A percentile compares a stretch with the other conserved stretches of the same genome.
phyloP scores from a whole-genome alignment of 345 rosid genomes.

The Salix purpurea region DNA sequence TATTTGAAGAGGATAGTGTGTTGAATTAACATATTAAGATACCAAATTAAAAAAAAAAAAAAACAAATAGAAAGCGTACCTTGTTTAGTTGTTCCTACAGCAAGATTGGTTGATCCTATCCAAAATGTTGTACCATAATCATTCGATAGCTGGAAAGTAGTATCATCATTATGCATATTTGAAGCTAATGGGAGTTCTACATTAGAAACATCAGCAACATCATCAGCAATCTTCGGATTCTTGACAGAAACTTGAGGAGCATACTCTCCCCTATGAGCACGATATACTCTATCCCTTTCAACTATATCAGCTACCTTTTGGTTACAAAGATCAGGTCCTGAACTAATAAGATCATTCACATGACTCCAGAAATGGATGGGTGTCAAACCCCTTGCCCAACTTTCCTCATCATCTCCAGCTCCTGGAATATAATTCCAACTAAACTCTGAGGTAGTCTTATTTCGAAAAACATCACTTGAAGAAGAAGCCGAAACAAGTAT shows the following conservation, averaged over 20 bases:
- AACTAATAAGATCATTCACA: conserved; percentile 58
- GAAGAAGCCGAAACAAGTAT: conserved; percentile 80
- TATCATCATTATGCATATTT: conserved; percentile 18
- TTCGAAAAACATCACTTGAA: conserved; percentile 38
- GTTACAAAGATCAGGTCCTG: conserved; percentile 73
- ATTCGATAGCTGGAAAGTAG: conserved; percentile 20
- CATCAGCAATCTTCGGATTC: conserved; percentile 23
- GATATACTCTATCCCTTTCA: conserved; percentile 74
- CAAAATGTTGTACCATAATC: conserved; percentile 42
- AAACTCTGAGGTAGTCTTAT: conserved; percentile 55
- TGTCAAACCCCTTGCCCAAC: conserved; percentile 90
- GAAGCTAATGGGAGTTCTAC: conserved; percentile 16
- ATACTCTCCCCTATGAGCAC: conserved; percentile 63
- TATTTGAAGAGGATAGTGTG: too few relatives aligned
- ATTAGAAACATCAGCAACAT: conserved; percentile 8
- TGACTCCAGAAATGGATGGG: conserved; percentile 77
- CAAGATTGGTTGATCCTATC: conserved; percentile 72
- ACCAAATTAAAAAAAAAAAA: too few relatives aligned
- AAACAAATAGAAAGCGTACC: conserved; percentile 31
- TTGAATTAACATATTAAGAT: too few relatives aligned
- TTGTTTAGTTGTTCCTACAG: conserved; percentile 46
- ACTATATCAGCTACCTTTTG: conserved; percentile 85
- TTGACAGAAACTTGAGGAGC: conserved; percentile 63
- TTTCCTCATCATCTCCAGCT: conserved; percentile 98
- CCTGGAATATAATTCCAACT: conserved; percentile 95